Evolutionary conservation across 192 early-diverging fungal species (phyloP).

Genomic region (Gamsiella multidivaricata): DNA sequence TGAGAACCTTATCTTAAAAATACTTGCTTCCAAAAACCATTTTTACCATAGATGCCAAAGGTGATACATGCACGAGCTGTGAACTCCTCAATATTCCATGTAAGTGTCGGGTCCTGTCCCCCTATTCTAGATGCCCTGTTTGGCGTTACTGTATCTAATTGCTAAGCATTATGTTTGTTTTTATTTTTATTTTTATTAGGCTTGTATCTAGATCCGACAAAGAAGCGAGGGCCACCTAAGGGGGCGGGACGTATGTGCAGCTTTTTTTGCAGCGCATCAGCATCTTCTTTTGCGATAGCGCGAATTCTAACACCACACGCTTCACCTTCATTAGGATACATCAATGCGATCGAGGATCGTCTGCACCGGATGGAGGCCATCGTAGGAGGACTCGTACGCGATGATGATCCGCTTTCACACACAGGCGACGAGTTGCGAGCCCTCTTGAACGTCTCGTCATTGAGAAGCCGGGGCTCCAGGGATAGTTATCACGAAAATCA

Average conservation of each 20-base stretch:
- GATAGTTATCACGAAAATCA: slow-evolving; percentile 5
- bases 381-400: slow-evolving; percentile 65
- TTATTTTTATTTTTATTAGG: slow-evolving; percentile 17
- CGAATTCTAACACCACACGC: not conserved
- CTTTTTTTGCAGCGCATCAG: not conserved
- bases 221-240: slow-evolving; percentile 87
- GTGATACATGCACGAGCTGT: slow-evolving; percentile 46
- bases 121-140: no score
- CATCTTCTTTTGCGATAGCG: not conserved
- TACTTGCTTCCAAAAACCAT: not conserved
- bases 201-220: slow-evolving; percentile 58
- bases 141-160: slow-evolving; percentile 2
- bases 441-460: not conserved
- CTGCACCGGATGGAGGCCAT: slow-evolving; percentile 79
- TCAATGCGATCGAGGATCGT: slow-evolving; percentile 83
- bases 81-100: slow-evolving; percentile 39
- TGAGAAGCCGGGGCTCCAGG: slow-evolving; percentile 6
- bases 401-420: slow-evolving; percentile 49
- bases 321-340: slow-evolving; percentile 67
- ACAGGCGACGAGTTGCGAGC: slow-evolving; percentile 7
- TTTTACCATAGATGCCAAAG: slow-evolving; percentile 31
- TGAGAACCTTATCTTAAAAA: no score
- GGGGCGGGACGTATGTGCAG: slow-evolving; percentile 45
- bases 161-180: not conserved
- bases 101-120: no score